Evolutionary conservation across 495 filamentous ascomycete genomes (phyloP), one percentile per base, ranked within the genome.

Genomic region (Trichodelitschia bisporula): DNA sequence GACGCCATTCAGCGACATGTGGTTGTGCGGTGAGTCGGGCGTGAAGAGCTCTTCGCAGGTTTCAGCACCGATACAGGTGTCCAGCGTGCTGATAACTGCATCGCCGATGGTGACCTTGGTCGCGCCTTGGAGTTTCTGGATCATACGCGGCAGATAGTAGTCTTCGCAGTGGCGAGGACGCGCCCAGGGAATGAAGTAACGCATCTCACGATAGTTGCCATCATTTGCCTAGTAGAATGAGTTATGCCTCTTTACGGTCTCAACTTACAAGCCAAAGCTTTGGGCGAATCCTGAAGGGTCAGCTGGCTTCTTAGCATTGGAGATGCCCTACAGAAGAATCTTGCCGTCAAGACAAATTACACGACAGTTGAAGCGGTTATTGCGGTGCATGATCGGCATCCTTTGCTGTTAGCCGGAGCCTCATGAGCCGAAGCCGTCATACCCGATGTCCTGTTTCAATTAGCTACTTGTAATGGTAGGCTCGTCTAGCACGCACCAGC

Each of bases 261-360:
- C n/a, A n/a, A n/a, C n/a, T 73, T 28, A 82, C 80, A 11, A 91
- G 65, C 43, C 57, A 78, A 46, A 84, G 59, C 50, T 91, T 92
- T 0, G 80, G 82, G 12, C 80, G 58, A 34, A 92, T 77, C 25
- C 77, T 52, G 3, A 51, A 28, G 15, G 52, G 45, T 18, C 33
- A 46, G 19, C 12, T 34, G 34, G 14, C 23, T 26, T 4, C 19
- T n/a, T 18, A 6, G 26, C 10, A 3, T 10, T 16, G 24, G 18
- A 4, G n/a, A 13, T 35, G 4, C 26, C 14, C 4, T 26, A 15
- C 23, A n/a, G n/a, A n/a, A n/a, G n/a, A n/a, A n/a, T n/a, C n/a
- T 12, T 29, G 26, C 32, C 24, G 19, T 15, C 29, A 21, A 18
- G 61, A 30, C 72, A 77, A 28, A 83, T 59, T 5, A 77, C 57